Percentiles rank a stretch among this genome's conserved stretches.
Evolutionary conservation across 257 asterid genomes (phyloP).

Genomic region (Penstemon eatonii): DNA sequence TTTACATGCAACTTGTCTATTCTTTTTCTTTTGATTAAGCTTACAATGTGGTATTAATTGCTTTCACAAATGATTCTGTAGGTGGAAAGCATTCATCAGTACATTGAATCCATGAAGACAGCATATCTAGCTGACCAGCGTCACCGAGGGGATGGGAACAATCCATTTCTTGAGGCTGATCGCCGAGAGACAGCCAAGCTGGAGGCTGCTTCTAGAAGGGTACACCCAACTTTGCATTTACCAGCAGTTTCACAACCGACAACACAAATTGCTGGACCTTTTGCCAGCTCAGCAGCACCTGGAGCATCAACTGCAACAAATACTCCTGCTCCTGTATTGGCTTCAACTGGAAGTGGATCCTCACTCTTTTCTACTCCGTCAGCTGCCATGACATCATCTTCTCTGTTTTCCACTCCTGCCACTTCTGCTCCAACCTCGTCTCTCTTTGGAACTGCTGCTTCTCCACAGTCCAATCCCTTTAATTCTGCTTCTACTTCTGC

Average conservation of each 20-base stretch:
- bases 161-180: slow-evolving; percentile 97
- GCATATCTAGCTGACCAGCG: slow-evolving; percentile 94
- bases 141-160: slow-evolving; percentile 67
- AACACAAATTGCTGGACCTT: slow-evolving; percentile 48
- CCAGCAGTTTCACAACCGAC: slow-evolving; percentile 66
- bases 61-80: slow-evolving; percentile 30
- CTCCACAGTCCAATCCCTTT: slow-evolving; percentile 72
- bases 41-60: slow-evolving; percentile 1
- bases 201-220: slow-evolving; percentile 98
- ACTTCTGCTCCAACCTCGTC: slow-evolving; percentile 59
- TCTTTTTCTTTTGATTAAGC: slow-evolving; percentile 4
- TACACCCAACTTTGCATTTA: slow-evolving; percentile 87
- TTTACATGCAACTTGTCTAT: slow-evolving; percentile 2
- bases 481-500: slow-evolving; percentile 58
- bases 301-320: slow-evolving; percentile 52
- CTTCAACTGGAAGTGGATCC: slow-evolving; percentile 63
- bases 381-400: slow-evolving; percentile 53
- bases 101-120: slow-evolving; percentile 89
- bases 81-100: slow-evolving; percentile 95
- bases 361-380: slow-evolving; percentile 66
- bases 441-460: slow-evolving; percentile 56
- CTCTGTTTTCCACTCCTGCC: slow-evolving; percentile 72
- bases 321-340: slow-evolving; percentile 41
- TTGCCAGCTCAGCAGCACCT: slow-evolving; percentile 56
- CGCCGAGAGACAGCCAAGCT: slow-evolving; percentile 86